Percentiles rank a stretch among this genome's conserved stretches.
Evolutionary conservation across 2,329 filamentous ascomycete species (phyloP).

Genomic region (Talaromyces sp.): DNA sequence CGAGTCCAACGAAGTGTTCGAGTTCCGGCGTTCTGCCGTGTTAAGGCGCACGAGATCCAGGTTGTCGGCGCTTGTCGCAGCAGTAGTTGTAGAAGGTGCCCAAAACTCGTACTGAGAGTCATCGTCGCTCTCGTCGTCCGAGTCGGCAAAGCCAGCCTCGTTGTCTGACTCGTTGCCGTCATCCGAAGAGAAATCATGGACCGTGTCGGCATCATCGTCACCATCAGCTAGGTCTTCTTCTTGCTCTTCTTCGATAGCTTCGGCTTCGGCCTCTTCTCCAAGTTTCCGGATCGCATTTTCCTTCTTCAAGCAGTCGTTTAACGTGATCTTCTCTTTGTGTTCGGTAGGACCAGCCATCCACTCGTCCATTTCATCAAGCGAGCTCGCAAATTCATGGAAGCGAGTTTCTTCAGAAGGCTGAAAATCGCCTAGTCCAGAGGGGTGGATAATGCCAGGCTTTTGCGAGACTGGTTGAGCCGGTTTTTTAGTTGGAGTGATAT

Average conservation of each 20-base stretch:
- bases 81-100: constrained; percentile 43
- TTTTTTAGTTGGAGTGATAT: constrained; percentile 6
- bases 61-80: constrained; percentile 50
- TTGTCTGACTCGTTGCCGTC: constrained; percentile 79
- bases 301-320: constrained; percentile 82
- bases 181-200: constrained; percentile 46
- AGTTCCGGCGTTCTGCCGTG: constrained; percentile 41
- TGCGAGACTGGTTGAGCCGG: constrained; percentile 7
- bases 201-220: constrained; percentile 54
- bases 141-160: constrained; percentile 63
- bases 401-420: constrained; percentile 38
- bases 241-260: constrained; percentile 71
- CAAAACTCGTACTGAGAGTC: constrained; percentile 62
- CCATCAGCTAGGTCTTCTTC: constrained; percentile 55
- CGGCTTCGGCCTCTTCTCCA: constrained; percentile 85
- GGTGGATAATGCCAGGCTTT: constrained; percentile 23
- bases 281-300: constrained; percentile 83
- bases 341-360: constrained; percentile 73
- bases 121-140: constrained; percentile 60
- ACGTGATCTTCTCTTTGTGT: constrained; percentile 67
- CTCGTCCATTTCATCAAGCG: constrained; percentile 74
- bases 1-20: constrained; percentile 52
- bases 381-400: constrained; percentile 91
- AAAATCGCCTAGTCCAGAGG: constrained; percentile 33
- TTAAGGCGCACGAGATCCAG: constrained; percentile 41